Evolutionary conservation across 2,329 filamentous ascomycete species (phyloP).

Genomic region (Apiospora kogelbergensis): DNA sequence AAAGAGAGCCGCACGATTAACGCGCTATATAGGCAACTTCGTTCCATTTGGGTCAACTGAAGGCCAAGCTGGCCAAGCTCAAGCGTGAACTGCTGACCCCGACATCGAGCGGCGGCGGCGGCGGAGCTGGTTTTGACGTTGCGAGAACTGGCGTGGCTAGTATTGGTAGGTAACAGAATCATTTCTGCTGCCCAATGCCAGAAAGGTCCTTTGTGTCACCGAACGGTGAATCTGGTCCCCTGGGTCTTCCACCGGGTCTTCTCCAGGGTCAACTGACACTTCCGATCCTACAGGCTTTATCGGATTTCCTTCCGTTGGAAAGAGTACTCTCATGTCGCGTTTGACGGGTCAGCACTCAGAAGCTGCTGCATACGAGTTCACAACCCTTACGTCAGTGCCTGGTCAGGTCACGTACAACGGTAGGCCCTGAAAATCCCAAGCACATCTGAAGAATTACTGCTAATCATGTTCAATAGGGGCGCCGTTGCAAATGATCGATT

Average conservation of each 20-base stretch:
- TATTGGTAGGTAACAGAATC: slow-evolving; percentile 50
- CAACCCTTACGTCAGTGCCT: slow-evolving; percentile 93
- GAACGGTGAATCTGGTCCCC: neutral
- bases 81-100: slow-evolving; percentile 95
- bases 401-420: slow-evolving; percentile 95
- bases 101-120: slow-evolving; percentile 74
- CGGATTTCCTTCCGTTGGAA: slow-evolving; percentile 96
- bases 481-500: slow-evolving; percentile 96
- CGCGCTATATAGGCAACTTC: slow-evolving; percentile 61
- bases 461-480: slow-evolving; percentile 53
- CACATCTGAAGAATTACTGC: neutral
- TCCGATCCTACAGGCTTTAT: slow-evolving; percentile 65
- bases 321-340: slow-evolving; percentile 94
- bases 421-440: slow-evolving; percentile 25
- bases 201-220: no score
- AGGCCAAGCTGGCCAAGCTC: slow-evolving; percentile 96
- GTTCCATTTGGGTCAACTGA: slow-evolving; percentile 91
- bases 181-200: neutral
- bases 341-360: slow-evolving; percentile 97
- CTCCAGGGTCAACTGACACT: neutral
- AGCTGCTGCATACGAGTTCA: slow-evolving; percentile 97
- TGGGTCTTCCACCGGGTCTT: no score
- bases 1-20: neutral
- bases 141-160: slow-evolving; percentile 96
- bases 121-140: slow-evolving; percentile 91